A percentile compares a stretch with the other conserved stretches of the same genome.
Conservation (phyloP, 2,329 filamentous ascomycete species). For the Arthrinium phaeospermum region DNA sequence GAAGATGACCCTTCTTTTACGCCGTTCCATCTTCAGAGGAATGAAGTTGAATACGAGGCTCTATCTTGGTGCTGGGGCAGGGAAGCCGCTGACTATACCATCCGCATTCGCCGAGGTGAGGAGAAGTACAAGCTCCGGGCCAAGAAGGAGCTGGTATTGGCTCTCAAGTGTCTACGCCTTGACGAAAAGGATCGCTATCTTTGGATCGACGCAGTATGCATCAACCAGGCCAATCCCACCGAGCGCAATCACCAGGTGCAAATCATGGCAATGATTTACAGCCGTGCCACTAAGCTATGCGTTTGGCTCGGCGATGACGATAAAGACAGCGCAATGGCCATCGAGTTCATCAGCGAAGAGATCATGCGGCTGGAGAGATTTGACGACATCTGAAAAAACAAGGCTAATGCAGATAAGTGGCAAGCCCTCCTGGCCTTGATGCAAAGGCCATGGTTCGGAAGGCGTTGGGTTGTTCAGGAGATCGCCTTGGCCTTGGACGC, state of each 20-base stretch:
- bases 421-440: not conserved
- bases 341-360: not conserved
- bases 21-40: no score
- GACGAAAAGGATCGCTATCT: not conserved
- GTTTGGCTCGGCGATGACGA: conserved; percentile 12
- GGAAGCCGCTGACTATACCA: not conserved
- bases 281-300: not conserved
- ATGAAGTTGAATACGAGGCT: not conserved
- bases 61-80: not conserved
- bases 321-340: not conserved
- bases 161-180: not conserved
- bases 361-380: not conserved
- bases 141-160: not conserved
- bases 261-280: conserved; percentile 3
- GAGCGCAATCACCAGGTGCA: conserved; percentile 15
- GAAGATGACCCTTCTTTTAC: no score
- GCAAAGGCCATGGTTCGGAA: not conserved
- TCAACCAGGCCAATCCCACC: conserved; percentile 12
- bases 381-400: not conserved
- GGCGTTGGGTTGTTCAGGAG: conserved; percentile 1
- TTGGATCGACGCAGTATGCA: conserved; percentile 19
- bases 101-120: not conserved
- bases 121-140: not conserved
- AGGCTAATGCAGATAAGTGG: not conserved
- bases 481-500: not conserved